Evolutionary conservation across 345 rosid genomes (phyloP).

Genomic region (Gossypium australe): DNA sequence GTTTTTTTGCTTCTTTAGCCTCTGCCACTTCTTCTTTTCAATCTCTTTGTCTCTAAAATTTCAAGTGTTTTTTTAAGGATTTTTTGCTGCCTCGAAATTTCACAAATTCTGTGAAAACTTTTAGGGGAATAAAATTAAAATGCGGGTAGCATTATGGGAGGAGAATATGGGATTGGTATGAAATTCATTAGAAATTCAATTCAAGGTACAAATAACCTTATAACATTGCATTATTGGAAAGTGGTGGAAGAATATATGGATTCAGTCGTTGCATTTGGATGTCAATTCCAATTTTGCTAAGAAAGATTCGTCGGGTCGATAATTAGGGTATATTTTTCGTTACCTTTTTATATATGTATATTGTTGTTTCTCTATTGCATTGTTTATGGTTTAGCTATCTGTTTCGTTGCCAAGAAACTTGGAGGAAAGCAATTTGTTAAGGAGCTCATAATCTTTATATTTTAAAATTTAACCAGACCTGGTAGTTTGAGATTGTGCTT

Average conservation of each 20-base stretch:
- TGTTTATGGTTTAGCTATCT: background rate
- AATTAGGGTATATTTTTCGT: background rate
- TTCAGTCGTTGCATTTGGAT: slow-evolving; percentile 6
- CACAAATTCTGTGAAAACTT: background rate
- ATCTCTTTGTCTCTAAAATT: background rate
- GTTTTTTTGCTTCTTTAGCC: background rate
- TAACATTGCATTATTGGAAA: background rate
- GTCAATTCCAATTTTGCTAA: slow-evolving; percentile 18
- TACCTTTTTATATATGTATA: background rate
- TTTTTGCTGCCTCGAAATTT: background rate
- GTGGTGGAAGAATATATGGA: background rate
- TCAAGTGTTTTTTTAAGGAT: background rate
- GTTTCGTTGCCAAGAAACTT: background rate
- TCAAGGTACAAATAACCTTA: slow-evolving; percentile 6
- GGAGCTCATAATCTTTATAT: too few species aligned
- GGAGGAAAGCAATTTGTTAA: background rate
- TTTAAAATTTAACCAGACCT: too few species aligned
- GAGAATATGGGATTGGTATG: slow-evolving; percentile 10
- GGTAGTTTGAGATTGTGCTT: too few species aligned
- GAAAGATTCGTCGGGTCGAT: slow-evolving; percentile 15
- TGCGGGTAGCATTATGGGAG: background rate
- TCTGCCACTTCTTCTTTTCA: background rate
- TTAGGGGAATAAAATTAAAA: background rate
- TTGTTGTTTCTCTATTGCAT: background rate
- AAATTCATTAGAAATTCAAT: slow-evolving; percentile 8